Evolutionary conservation across 805 yeast genomes (phyloP).

Genomic region (Soucietia sequanensis): DNA sequence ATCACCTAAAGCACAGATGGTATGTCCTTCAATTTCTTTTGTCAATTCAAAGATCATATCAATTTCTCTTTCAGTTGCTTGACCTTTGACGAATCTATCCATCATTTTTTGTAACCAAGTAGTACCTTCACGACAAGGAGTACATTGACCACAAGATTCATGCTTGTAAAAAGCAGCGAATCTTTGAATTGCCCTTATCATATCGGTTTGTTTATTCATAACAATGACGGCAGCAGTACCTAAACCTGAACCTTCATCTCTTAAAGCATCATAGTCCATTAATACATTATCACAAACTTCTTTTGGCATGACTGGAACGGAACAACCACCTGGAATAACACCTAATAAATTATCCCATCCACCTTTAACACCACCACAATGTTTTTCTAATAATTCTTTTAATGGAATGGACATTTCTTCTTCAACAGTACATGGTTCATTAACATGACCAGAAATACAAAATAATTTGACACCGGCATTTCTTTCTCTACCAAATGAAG

Average conservation of each 20-base stretch:
- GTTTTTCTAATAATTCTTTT: conserved; percentile 77
- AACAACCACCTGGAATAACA: conserved; percentile 87
- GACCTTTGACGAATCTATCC: conserved; percentile 78
- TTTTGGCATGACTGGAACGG: conserved; percentile 79
- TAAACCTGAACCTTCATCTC: conserved; percentile 81
- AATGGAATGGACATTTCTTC: conserved; percentile 92
- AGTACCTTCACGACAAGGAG: conserved; percentile 94
- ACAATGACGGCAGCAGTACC: conserved; percentile 95
- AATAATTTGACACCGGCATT: conserved; percentile 80
- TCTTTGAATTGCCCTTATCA: conserved; percentile 83
- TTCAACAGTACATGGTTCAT: conserved; percentile 90
- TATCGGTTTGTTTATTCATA: conserved; percentile 83
- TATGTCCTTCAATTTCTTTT: conserved; percentile 87
- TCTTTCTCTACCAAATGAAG: conserved; percentile 79
- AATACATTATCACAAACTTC: conserved; percentile 63
- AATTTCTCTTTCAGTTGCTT: conserved; percentile 77
- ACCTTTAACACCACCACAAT: conserved; percentile 88
- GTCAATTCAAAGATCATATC: conserved; percentile 83
- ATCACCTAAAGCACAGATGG: conserved; percentile 89
- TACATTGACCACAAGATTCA: conserved; percentile 93
- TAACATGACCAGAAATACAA: conserved; percentile 88
- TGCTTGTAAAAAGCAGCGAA: conserved; percentile 83
- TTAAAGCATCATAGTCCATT: conserved; percentile 87
- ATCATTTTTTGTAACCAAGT: conserved; percentile 81
- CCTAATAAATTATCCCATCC: conserved; percentile 92